phyloP scores from a whole-genome alignment of 352 stramenopile genomes.

The Phytopythium montanum region DNA sequence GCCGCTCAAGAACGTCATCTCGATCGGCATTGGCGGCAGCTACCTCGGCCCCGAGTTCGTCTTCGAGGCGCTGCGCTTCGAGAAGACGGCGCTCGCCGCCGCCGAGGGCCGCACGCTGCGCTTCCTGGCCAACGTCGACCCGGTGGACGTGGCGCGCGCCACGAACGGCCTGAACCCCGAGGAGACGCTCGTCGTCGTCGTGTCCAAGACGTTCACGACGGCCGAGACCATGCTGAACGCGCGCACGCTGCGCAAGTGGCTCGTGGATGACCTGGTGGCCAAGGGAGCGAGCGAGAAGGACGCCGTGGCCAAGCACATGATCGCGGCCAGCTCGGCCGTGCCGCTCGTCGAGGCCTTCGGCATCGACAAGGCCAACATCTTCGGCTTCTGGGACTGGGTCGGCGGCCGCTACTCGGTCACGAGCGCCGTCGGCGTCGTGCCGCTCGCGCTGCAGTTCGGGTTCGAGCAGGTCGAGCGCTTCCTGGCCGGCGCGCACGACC shows the following conservation, averaged over 20 bases:
- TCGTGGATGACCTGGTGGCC: constrained; percentile 89
- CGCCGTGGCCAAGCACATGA: constrained; percentile 93
- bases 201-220: constrained; percentile 99
- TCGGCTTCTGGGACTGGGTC: constrained; percentile 99
- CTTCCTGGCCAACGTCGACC: constrained; percentile 99
- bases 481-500: constrained; percentile 94
- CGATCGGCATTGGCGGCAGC: constrained; percentile 95
- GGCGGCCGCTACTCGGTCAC: constrained; percentile 97
- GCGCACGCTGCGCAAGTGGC: constrained; percentile 93
- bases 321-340: constrained; percentile 86
- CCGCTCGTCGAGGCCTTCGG: constrained; percentile 90
- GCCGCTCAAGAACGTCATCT: constrained; percentile 93
- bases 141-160: constrained; percentile 92
- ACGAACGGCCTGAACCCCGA: constrained; percentile 93
- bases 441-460: constrained; percentile 95
- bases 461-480: constrained; percentile 92
- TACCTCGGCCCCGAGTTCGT: constrained; percentile 98
- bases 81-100: constrained; percentile 80
- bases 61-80: constrained; percentile 90
- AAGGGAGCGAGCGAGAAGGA: constrained; percentile 81
- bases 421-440: constrained; percentile 95
- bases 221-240: constrained; percentile 99
- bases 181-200: constrained; percentile 95
- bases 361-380: constrained; percentile 95
- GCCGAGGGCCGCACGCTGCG: constrained; percentile 86